phyloP scores from a whole-genome alignment of 176 grass and related monocot genomes.

The Avena atlantica region DNA sequence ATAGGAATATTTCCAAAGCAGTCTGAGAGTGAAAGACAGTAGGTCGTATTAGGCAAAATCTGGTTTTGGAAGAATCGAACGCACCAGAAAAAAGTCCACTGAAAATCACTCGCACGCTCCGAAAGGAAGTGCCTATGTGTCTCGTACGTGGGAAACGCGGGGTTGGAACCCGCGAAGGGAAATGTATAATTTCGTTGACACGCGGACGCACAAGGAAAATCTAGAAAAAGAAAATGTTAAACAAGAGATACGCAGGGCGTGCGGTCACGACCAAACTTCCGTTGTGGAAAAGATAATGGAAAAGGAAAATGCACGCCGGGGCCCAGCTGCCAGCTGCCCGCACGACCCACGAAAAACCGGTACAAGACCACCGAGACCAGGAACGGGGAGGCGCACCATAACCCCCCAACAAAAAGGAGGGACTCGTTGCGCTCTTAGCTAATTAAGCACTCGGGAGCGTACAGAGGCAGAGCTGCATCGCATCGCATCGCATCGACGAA shows the following conservation, averaged over 20 bases:
- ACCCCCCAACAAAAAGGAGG: conserved; percentile 4
- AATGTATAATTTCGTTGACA: conserved; percentile 40
- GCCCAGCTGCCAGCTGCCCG: conserved; percentile 62
- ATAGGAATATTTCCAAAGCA: not conserved
- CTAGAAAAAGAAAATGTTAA: not conserved
- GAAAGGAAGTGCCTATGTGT: not conserved
- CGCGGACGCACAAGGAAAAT: conserved; percentile 13
- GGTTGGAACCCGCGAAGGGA: not conserved
- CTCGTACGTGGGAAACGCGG: conserved; percentile 9
- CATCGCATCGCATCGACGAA: not conserved
- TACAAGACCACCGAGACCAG: conserved; percentile 42
- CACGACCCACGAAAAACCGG: conserved; percentile 48
- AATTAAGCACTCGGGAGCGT: not conserved
- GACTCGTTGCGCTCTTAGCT: not conserved
- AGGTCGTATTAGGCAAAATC: not conserved
- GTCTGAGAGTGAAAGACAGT: conserved; percentile 17
- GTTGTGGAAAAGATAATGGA: conserved; percentile 17
- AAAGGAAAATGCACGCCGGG: not conserved
- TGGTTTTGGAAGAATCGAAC: not conserved
- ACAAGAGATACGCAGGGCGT: conserved; percentile 45
- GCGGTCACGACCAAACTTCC: conserved; percentile 65
- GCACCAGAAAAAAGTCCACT: not conserved
- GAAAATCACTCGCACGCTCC: conserved; percentile 23
- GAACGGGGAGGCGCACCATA: conserved; percentile 9
- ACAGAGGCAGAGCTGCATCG: not conserved